A percentile compares a stretch with the other conserved stretches of the same genome.
Conservation (phyloP, 2,329 filamentous ascomycete species). For the Spiromastix sp. region DNA sequence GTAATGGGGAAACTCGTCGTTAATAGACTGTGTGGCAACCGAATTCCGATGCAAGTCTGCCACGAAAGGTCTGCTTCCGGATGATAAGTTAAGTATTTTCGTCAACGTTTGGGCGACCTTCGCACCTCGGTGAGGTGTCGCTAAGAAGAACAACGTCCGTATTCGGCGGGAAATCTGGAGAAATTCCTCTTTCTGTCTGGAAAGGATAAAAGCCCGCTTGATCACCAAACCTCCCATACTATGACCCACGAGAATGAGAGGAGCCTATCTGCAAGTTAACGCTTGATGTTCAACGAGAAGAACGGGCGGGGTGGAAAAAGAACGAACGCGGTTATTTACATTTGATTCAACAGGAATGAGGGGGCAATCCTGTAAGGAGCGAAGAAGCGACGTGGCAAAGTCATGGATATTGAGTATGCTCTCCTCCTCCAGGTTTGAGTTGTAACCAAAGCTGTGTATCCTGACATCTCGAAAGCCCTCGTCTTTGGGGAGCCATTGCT, state of each 20-base stretch:
- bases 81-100: constrained; percentile 21
- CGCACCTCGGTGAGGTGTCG: constrained; percentile 19
- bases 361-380: too few relatives aligned
- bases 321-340: too few relatives aligned
- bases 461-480: constrained; percentile 20
- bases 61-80: constrained; percentile 9
- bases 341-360: too few relatives aligned
- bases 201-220: constrained; percentile 27
- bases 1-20: constrained; percentile 25
- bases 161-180: constrained; percentile 8
- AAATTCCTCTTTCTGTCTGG: constrained; percentile 10
- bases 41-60: constrained; percentile 7
- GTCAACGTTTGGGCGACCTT: constrained; percentile 12
- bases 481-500: constrained; percentile 24
- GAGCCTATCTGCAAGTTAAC: neutral
- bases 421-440: constrained; percentile 17
- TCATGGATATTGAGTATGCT: constrained; percentile 21
- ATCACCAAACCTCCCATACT: constrained; percentile 20
- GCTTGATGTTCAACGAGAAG: too few relatives aligned
- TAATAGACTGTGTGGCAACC: constrained; percentile 17
- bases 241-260: constrained; percentile 12
- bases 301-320: too few relatives aligned
- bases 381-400: too few relatives aligned
- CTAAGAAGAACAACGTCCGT: constrained; percentile 15
- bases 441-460: constrained; percentile 29